These are phyloP conservation scores for Torrubiella hemipterigena DNA, from an alignment of 2,329 filamentous ascomycete species.

Conservation along the genomic window DNA sequence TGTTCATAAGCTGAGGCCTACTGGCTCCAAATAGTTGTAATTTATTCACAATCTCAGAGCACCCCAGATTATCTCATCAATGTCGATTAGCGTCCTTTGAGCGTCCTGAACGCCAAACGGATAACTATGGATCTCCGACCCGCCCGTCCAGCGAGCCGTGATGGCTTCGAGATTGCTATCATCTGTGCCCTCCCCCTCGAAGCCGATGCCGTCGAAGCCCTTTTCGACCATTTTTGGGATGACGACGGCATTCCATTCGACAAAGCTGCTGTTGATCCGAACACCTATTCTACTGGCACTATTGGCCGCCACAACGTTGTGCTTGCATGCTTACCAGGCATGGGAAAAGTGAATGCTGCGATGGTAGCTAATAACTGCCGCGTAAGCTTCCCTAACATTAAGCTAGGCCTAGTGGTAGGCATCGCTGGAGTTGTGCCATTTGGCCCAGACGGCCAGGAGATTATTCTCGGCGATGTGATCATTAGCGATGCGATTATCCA, in stretches of 20 bases:
- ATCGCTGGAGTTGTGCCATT: slow-evolving; percentile 12
- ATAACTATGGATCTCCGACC: not conserved
- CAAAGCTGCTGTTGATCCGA: slow-evolving; percentile 13
- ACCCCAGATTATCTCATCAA: not conserved
- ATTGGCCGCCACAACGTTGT: slow-evolving; percentile 17
- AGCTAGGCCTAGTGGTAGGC: slow-evolving; percentile 11
- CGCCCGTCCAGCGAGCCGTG: not conserved
- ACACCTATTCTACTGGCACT: slow-evolving; percentile 13
- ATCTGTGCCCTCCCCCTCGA: not conserved
- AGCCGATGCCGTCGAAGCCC: not conserved
- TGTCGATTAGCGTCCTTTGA: not conserved
- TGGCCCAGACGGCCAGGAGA: slow-evolving; percentile 5
- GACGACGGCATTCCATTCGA: slow-evolving; percentile 7
- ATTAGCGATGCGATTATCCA: slow-evolving; percentile 16
- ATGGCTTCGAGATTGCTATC: not conserved
- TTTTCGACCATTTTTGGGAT: slow-evolving; percentile 6
- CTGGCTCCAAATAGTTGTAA: not conserved
- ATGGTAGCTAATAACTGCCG: slow-evolving; percentile 6
- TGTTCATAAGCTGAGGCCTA: no score
- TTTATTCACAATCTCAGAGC: not conserved
- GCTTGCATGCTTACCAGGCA: slow-evolving; percentile 14
- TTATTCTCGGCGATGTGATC: slow-evolving; percentile 16
- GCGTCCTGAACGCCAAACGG: not conserved
- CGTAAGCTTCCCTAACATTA: slow-evolving; percentile 10
- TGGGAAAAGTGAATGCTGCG: slow-evolving; percentile 14